Conservation (phyloP, 257 asterid species). For the Lavandula angustifolia region DNA sequence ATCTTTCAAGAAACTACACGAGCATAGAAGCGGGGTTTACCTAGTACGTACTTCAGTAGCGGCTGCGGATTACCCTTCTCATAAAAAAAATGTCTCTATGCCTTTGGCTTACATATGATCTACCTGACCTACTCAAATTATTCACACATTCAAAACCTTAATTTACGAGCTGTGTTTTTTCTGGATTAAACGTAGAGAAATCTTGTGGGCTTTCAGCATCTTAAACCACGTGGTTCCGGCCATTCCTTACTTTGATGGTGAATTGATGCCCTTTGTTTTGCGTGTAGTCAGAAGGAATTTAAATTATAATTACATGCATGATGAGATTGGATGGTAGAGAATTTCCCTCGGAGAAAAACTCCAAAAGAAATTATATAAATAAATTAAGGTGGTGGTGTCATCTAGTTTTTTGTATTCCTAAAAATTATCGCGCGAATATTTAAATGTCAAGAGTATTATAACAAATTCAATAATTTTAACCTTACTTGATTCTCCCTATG, state of each 20-base stretch:
- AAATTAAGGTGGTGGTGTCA: constrained; percentile 42
- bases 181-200: constrained; percentile 29
- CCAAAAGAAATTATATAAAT: constrained; percentile 33
- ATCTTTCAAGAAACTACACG: constrained; percentile 36
- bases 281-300: constrained; percentile 45
- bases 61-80: too few relatives aligned
- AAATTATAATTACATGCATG: not conserved
- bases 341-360: constrained; percentile 44
- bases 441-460: constrained; percentile 23
- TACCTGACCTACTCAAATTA: too few relatives aligned
- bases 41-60: too few relatives aligned
- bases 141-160: not conserved
- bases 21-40: too few relatives aligned
- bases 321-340: constrained; percentile 45
- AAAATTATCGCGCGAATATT: constrained; percentile 40
- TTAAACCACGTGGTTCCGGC: constrained; percentile 48
- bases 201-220: constrained; percentile 37
- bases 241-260: constrained; percentile 48
- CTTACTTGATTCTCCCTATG: constrained; percentile 47
- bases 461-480: constrained; percentile 35
- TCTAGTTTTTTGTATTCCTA: constrained; percentile 53
- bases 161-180: constrained; percentile 21
- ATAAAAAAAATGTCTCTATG: constrained; percentile 53
- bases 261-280: constrained; percentile 65
- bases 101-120: constrained; percentile 48